Conservation (phyloP, 306 rosid genomes). For the Neltuma alba region DNA sequence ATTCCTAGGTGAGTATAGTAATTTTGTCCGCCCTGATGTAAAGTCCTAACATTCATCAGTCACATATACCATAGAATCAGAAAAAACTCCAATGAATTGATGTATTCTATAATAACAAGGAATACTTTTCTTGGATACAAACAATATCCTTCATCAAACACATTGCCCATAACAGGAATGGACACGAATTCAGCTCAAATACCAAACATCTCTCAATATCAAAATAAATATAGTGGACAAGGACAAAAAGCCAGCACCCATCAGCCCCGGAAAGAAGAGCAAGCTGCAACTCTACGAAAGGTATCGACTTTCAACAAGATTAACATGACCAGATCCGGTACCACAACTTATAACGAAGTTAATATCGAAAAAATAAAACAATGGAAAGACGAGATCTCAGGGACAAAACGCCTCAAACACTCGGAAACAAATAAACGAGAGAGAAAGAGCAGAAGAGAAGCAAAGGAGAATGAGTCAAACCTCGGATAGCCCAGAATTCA, state of each 20-base stretch:
- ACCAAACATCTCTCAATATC: background rate
- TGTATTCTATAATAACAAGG: background rate
- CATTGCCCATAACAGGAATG: background rate
- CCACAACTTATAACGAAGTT: background rate
- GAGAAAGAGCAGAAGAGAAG: background rate
- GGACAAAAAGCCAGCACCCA: background rate
- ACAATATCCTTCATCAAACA: background rate
- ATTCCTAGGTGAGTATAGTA: background rate
- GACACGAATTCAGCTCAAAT: background rate
- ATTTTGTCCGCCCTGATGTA: background rate
- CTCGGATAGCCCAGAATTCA: slow-evolving; percentile 20
- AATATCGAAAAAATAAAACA: background rate
- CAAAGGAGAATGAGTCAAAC: background rate
- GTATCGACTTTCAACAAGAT: background rate
- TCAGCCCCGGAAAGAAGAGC: background rate
- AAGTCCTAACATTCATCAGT: background rate
- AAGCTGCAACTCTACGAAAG: background rate
- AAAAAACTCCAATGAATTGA: background rate
- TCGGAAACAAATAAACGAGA: background rate
- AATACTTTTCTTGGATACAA: background rate
- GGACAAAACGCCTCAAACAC: background rate
- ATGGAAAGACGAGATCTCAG: slow-evolving; percentile 16
- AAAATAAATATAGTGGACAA: background rate
- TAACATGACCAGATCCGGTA: slow-evolving; percentile 21
- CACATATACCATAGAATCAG: background rate